Evolutionary conservation across 495 filamentous ascomycete species (phyloP).

Genomic region (Platismatia glauca): DNA sequence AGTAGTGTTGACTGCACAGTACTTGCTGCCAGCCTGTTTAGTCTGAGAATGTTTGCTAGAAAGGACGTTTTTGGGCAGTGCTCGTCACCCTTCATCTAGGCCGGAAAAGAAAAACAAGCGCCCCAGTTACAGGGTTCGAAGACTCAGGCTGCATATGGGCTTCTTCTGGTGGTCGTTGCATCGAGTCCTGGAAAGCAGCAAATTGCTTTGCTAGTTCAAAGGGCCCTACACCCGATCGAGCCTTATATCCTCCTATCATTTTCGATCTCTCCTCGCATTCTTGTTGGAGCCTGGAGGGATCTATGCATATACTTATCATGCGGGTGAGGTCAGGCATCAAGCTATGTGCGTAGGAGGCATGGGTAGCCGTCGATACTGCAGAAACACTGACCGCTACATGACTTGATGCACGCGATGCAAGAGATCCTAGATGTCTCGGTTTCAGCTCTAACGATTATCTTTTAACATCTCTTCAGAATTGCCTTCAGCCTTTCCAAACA

Average conservation of each 20-base stretch:
- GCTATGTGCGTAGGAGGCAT: neutral
- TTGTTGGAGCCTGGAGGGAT: neutral
- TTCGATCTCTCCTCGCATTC: neutral
- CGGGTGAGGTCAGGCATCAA: neutral
- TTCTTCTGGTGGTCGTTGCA: neutral
- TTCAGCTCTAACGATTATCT: neutral
- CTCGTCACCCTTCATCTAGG: neutral
- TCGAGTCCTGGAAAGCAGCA: neutral
- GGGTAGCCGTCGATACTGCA: neutral
- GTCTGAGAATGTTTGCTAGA: neutral
- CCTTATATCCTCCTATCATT: neutral
- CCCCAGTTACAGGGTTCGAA: neutral
- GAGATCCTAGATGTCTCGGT: neutral
- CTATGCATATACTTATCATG: neutral
- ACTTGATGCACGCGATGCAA: neutral
- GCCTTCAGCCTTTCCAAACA: neutral
- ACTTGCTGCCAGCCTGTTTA: neutral
- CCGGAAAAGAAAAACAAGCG: neutral
- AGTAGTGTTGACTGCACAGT: neutral
- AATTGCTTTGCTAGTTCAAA: neutral
- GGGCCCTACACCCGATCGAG: neutral
- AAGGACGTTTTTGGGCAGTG: neutral
- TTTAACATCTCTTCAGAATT: neutral
- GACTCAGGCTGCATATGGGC: neutral
- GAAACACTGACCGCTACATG: neutral